These are phyloP conservation scores for Dothiorella sarmentorum DNA, from an alignment of 2,329 filamentous ascomycete genomes.

Conservation along the genomic window DNA sequence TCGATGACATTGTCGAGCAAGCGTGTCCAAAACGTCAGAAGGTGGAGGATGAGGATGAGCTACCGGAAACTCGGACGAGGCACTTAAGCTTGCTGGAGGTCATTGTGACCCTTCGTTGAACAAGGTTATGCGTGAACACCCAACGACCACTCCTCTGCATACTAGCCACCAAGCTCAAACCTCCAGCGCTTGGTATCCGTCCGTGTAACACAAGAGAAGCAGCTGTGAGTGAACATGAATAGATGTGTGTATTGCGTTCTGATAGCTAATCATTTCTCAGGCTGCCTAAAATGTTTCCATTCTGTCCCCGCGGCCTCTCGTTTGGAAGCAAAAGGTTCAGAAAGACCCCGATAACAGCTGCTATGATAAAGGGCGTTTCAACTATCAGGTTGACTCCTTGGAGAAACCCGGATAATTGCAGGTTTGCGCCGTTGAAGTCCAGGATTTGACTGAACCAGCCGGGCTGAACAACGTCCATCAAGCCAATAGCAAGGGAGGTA, in stretches of 20 bases:
- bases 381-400: slow-evolving; percentile 42
- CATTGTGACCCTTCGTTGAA: slow-evolving; percentile 26
- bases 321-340: slow-evolving; percentile 42
- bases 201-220: too few relatives aligned
- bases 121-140: neutral
- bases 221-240: neutral
- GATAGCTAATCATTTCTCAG: neutral
- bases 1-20: slow-evolving; percentile 60
- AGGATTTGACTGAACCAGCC: slow-evolving; percentile 40
- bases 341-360: slow-evolving; percentile 36
- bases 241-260: too few relatives aligned
- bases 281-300: slow-evolving; percentile 17
- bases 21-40: slow-evolving; percentile 17
- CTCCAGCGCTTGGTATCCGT: neutral
- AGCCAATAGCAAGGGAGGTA: slow-evolving; percentile 27
- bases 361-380: slow-evolving; percentile 43
- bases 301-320: slow-evolving; percentile 23
- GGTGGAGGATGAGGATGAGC: slow-evolving; percentile 25
- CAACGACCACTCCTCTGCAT: too few relatives aligned
- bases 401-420: slow-evolving; percentile 39
- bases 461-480: slow-evolving; percentile 40
- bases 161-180: neutral
- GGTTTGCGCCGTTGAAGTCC: slow-evolving; percentile 37
- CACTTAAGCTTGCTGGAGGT: slow-evolving; percentile 32
- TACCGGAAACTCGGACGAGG: slow-evolving; percentile 41